A percentile compares a stretch with the other conserved stretches of the same genome.
phyloP scores from a whole-genome alignment of 345 rosid genomes.

The Conringia planisiliqua region DNA sequence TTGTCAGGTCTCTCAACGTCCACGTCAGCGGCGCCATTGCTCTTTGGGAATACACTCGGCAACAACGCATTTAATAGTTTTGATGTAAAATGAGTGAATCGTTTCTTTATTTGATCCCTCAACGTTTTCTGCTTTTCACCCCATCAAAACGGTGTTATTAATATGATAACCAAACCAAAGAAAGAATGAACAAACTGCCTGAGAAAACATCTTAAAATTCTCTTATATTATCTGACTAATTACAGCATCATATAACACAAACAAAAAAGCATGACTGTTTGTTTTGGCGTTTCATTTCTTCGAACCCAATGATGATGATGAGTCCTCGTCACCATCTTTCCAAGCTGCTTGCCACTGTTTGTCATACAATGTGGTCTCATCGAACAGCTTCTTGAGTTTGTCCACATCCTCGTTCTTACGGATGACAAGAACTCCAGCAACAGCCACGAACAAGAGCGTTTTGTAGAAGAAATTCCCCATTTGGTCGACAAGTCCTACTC shows the following conservation, averaged over 20 bases:
- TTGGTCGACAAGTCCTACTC: conserved; percentile 92
- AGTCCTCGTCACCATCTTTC: conserved; percentile 51
- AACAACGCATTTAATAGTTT: conserved; percentile 57
- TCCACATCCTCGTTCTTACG: conserved; percentile 88
- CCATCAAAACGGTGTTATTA: too few relatives aligned
- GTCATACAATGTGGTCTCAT: conserved; percentile 85
- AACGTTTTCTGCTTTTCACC: too few relatives aligned
- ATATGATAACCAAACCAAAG: too few relatives aligned
- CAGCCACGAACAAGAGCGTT: conserved; percentile 81
- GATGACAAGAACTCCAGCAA: conserved; percentile 74
- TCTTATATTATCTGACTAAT: neutral
- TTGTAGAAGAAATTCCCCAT: conserved; percentile 95
- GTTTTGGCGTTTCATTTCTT: conserved; percentile 9
- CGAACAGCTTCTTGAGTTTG: conserved; percentile 61
- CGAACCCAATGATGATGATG: conserved; percentile 6
- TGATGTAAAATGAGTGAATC: neutral
- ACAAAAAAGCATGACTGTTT: neutral
- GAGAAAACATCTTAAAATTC: neutral
- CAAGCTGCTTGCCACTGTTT: conserved; percentile 97
- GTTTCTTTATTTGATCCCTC: too few relatives aligned
- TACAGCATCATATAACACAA: conserved; percentile 25
- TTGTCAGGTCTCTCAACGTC: conserved; percentile 89
- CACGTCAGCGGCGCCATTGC: conserved; percentile 98
- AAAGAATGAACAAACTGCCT: neutral
- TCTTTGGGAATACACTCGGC: conserved; percentile 96